Percentiles rank a stretch among this genome's conserved stretches.
Conservation (phyloP, 176 grass and related monocot species). For the Phoenix dactylifera region DNA sequence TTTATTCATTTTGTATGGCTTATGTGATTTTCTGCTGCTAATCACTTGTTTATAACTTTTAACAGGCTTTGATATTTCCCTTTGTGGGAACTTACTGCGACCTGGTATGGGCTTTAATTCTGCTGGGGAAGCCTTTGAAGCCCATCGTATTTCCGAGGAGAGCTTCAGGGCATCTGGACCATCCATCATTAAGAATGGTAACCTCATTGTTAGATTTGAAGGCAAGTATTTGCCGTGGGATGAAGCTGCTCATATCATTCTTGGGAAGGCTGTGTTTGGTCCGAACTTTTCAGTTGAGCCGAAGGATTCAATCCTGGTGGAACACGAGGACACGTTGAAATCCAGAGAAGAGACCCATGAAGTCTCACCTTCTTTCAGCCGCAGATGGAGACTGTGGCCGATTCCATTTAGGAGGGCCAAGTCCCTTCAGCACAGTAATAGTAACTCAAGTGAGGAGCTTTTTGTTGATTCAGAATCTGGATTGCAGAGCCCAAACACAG, state of each 20-base stretch:
- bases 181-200: slow-evolving; percentile 74
- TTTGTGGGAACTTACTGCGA: slow-evolving; percentile 70
- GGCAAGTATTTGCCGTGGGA: slow-evolving; percentile 67
- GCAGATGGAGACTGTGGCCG: slow-evolving; percentile 86
- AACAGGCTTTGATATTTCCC: slow-evolving; percentile 84
- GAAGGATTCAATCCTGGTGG: slow-evolving; percentile 62
- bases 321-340: slow-evolving; percentile 30
- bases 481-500: slow-evolving; percentile 59
- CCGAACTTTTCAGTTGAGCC: slow-evolving; percentile 52
- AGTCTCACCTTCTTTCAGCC: slow-evolving; percentile 47
- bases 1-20: not conserved
- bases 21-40: slow-evolving; percentile 1
- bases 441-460: slow-evolving; percentile 73
- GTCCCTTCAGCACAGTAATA: slow-evolving; percentile 80
- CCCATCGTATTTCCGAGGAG: slow-evolving; percentile 60
- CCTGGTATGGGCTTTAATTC: slow-evolving; percentile 62
- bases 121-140: slow-evolving; percentile 70
- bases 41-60: slow-evolving; percentile 12
- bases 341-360: slow-evolving; percentile 43
- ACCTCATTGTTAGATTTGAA: slow-evolving; percentile 76
- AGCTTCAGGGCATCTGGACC: slow-evolving; percentile 66
- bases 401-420: slow-evolving; percentile 80
- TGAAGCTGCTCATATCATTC: slow-evolving; percentile 78
- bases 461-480: slow-evolving; percentile 85
- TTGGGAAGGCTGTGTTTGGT: slow-evolving; percentile 82